Conservation (phyloP, 1,139 yeast species). For the Blastobotrys serpentis region DNA sequence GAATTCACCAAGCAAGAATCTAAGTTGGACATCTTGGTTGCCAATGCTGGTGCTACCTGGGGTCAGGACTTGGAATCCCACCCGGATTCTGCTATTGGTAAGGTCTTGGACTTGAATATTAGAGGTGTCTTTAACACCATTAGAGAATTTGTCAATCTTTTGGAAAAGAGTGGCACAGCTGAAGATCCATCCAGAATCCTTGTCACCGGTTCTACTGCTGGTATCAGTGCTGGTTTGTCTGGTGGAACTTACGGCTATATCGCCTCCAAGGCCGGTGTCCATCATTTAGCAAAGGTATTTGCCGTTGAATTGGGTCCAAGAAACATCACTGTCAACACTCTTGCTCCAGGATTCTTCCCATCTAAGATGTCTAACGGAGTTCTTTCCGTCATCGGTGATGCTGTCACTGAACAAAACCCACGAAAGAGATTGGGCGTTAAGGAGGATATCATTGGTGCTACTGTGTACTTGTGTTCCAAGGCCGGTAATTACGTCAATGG, state of each 20-base stretch:
- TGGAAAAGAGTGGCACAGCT: conserved; percentile 53
- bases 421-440: conserved; percentile 62
- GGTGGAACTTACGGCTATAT: conserved; percentile 70
- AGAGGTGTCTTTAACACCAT: conserved; percentile 71
- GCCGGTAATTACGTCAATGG: conserved; percentile 69
- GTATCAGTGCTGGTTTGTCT: conserved; percentile 44
- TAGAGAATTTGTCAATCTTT: conserved; percentile 58
- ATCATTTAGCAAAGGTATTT: conserved; percentile 64
- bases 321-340: conserved; percentile 62
- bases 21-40: conserved; percentile 62
- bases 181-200: conserved; percentile 67
- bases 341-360: conserved; percentile 82
- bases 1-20: conserved; percentile 44
- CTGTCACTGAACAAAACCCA: conserved; percentile 53
- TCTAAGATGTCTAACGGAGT: conserved; percentile 74
- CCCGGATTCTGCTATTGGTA: conserved; percentile 61
- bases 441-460: conserved; percentile 60
- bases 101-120: conserved; percentile 63
- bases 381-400: conserved; percentile 51
- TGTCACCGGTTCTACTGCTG: conserved; percentile 62
- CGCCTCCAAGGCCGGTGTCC: conserved; percentile 77
- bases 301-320: conserved; percentile 66
- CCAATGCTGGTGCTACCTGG: conserved; percentile 84
- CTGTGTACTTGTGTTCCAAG: conserved; percentile 57
- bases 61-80: conserved; percentile 65